phyloP scores from a whole-genome alignment of 805 yeast species.

The Saccharomyces kudriavzevii region DNA sequence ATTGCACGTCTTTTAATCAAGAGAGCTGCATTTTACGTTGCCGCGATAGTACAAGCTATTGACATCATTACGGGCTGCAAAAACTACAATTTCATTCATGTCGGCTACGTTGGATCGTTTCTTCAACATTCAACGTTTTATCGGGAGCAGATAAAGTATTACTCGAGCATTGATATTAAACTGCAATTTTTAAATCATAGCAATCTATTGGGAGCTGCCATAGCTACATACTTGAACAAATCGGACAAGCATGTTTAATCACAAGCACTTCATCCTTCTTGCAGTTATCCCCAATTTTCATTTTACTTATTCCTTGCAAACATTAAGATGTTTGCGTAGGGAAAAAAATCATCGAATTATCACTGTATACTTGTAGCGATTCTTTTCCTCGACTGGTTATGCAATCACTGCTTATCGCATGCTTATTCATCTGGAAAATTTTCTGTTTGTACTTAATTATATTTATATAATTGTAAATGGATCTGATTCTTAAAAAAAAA shows the following conservation, averaged over 20 bases:
- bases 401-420: background rate
- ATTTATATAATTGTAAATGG: background rate
- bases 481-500: background rate
- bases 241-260: background rate
- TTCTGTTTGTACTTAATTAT: background rate
- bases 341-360: background rate
- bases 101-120: constrained; percentile 27
- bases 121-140: constrained; percentile 15
- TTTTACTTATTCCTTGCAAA: background rate
- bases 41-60: constrained; percentile 16
- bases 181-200: constrained; percentile 20
- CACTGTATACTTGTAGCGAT: background rate
- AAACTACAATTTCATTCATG: constrained; percentile 4
- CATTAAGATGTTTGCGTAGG: background rate
- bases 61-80: constrained; percentile 1
- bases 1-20: constrained; percentile 14
- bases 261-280: background rate
- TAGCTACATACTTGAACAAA: constrained; percentile 11
- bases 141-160: constrained; percentile 9
- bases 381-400: background rate
- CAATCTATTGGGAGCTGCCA: constrained; percentile 24
- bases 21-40: constrained; percentile 21
- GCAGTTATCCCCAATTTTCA: background rate
- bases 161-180: constrained; percentile 10
- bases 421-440: background rate